phyloP scores from a whole-genome alignment of 768 basidiomycete species.

The Coprinellus aureogranulatus region DNA sequence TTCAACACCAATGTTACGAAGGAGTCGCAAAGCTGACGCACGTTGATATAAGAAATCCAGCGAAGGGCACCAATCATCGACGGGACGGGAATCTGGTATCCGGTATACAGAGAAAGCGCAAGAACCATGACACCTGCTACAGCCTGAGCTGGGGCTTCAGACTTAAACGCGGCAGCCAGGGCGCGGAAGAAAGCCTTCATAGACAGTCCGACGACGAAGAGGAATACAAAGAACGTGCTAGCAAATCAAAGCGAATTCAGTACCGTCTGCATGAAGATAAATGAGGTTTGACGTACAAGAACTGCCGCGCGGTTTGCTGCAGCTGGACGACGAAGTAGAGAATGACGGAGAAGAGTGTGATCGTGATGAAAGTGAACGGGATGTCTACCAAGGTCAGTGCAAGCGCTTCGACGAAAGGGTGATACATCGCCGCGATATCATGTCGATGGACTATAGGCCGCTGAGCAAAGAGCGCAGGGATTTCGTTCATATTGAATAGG shows the following conservation, averaged over 20 bases:
- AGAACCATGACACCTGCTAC: constrained; percentile 45
- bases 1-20: too few species aligned
- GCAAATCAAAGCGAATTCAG: too few species aligned
- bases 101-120: constrained; percentile 29
- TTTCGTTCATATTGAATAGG: constrained; percentile 63
- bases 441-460: constrained; percentile 61
- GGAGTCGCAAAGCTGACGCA: too few species aligned
- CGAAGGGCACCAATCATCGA: constrained; percentile 67
- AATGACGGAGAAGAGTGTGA: constrained; percentile 44
- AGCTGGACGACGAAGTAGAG: constrained; percentile 64
- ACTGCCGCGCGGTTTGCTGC: constrained; percentile 54
- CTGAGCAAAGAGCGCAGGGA: constrained; percentile 60
- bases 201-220: constrained; percentile 55
- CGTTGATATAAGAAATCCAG: constrained; percentile 67
- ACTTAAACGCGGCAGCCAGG: constrained; percentile 57
- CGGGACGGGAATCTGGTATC: constrained; percentile 51
- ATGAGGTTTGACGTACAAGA: constrained; percentile 52
- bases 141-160: constrained; percentile 61
- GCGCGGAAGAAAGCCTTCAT: constrained; percentile 79
- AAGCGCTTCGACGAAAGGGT: constrained; percentile 37
- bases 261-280: too few species aligned
- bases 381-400: constrained; percentile 62
- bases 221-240: constrained; percentile 59
- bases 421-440: constrained; percentile 58
- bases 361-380: constrained; percentile 51